These are phyloP conservation scores for Alternaria gaisen DNA, from an alignment of 2,329 filamentous ascomycete species.

Conservation along the genomic window DNA sequence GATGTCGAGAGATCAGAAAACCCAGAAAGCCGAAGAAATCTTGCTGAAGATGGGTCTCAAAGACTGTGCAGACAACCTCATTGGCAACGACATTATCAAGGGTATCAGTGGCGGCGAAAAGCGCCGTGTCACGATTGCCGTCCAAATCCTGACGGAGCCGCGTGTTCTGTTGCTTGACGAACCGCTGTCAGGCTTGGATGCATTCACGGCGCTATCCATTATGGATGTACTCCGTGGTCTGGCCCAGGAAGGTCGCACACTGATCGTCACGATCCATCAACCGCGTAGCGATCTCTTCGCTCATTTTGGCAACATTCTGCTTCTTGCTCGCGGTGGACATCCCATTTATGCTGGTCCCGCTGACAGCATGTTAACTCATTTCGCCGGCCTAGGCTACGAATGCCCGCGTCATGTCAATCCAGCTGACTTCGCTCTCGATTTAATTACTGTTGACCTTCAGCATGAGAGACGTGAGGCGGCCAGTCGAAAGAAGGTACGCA, in stretches of 20 bases:
- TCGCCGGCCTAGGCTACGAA: slow-evolving; percentile 66
- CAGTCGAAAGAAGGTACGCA: slow-evolving; percentile 69
- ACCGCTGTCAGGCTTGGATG: slow-evolving; percentile 78
- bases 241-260: slow-evolving; percentile 75
- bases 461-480: slow-evolving; percentile 68
- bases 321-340: slow-evolving; percentile 74
- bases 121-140: slow-evolving; percentile 77
- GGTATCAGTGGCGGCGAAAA: slow-evolving; percentile 84
- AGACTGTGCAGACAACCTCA: slow-evolving; percentile 77
- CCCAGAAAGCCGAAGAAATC: slow-evolving; percentile 73
- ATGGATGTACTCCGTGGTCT: slow-evolving; percentile 73
- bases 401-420: slow-evolving; percentile 78
- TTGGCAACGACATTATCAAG: slow-evolving; percentile 77
- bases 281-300: slow-evolving; percentile 76
- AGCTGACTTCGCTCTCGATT: slow-evolving; percentile 78
- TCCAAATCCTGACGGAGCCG: slow-evolving; percentile 80
- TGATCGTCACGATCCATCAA: slow-evolving; percentile 82
- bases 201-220: slow-evolving; percentile 80
- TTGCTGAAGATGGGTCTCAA: slow-evolving; percentile 79
- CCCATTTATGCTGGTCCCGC: slow-evolving; percentile 73
- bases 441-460: slow-evolving; percentile 79
- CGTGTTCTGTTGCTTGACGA: slow-evolving; percentile 78
- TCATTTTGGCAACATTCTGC: slow-evolving; percentile 75
- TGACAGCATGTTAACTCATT: slow-evolving; percentile 71
- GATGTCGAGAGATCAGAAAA: slow-evolving; percentile 74